Base-by-base conservation (phyloP, 768 basidiomycete genomes). In the Royoungia palumana region DNA sequence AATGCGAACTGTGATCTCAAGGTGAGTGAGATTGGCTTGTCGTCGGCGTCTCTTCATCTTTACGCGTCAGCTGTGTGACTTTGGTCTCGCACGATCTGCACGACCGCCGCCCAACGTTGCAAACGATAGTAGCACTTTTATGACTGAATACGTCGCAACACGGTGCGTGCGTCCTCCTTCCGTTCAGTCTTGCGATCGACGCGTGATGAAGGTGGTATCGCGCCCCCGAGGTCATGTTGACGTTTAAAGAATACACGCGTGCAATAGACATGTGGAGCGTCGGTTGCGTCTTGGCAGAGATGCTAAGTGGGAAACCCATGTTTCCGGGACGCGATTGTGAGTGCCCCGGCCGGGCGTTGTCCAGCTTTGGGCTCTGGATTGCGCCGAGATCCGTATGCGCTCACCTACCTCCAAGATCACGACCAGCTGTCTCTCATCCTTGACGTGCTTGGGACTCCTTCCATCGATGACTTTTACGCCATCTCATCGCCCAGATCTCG, bases 1-100 rank as follows among this genome's bases (percentile, higher is more conserved):
- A 99, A 99, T 60, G 91, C 93, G 41, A 97, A 95, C 61, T 97
- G 94, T 62, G 94, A 97, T 70, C 80, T 97, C 47, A 95, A 95
- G 74, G 92, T 91, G 47, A 59, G 73, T 51, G 14, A 12, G n/a
- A 4, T 11, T 52, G 34, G 36, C 43, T 45, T 39, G 25, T 46
- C 51, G 20, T 42, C 28, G 7, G 16, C 22, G 21, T 38, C 44
- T 13, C 10, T 38, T 52, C 47, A 58, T 35, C 28, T 16, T 27
- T 22, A 7, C 50, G 24, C 34, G 32, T 30, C 60, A 88, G 86
- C 71, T 89, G 11, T 90, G 88, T 66, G 91, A 93, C 63, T 94
- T 94, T 66, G 90, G 90, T 7, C 81, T 93, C 22, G 91, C 90
- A 2, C 81, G 90, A 16, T 91, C 82, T 19, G 88, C 81, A 25